These are phyloP conservation scores for Blechomonas ayalai DNA, from an alignment of 208 protist species.

Conservation along the genomic window DNA sequence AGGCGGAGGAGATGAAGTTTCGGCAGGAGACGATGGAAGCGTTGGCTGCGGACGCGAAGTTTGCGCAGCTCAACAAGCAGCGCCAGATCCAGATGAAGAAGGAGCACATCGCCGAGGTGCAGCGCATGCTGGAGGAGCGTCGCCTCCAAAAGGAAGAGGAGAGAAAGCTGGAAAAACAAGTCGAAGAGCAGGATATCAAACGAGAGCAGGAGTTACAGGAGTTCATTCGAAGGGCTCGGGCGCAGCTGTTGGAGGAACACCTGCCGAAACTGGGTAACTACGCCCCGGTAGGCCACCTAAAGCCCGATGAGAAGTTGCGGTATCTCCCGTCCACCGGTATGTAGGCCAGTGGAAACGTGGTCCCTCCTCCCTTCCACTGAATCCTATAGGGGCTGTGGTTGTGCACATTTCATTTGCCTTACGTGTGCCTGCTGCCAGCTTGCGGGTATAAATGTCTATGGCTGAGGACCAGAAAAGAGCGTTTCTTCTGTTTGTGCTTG, in stretches of 20 bases:
- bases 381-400: too few species aligned
- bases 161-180: constrained; percentile 38
- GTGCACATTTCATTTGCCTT: too few species aligned
- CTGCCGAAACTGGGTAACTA: constrained; percentile 60
- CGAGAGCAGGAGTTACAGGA: constrained; percentile 64
- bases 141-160: constrained; percentile 69
- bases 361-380: background rate
- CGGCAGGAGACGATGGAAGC: constrained; percentile 80
- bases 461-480: too few species aligned
- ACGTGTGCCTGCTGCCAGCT: too few species aligned
- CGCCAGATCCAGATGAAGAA: constrained; percentile 59
- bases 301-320: constrained; percentile 44
- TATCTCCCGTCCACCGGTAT: constrained; percentile 4
- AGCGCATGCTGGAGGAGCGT: constrained; percentile 72
- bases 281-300: constrained; percentile 50
- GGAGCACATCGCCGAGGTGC: constrained; percentile 73
- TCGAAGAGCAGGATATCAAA: constrained; percentile 42
- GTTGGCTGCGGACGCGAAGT: constrained; percentile 74
- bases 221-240: constrained; percentile 78
- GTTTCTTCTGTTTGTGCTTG: too few species aligned
- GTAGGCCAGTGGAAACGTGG: background rate
- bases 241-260: constrained; percentile 65
- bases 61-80: constrained; percentile 66
- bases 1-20: constrained; percentile 71
- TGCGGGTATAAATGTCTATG: too few species aligned